Evolutionary conservation across 306 rosid genomes (phyloP), one percentile per base, ranked within the genome.

Genomic region (Parietaria judaica): DNA sequence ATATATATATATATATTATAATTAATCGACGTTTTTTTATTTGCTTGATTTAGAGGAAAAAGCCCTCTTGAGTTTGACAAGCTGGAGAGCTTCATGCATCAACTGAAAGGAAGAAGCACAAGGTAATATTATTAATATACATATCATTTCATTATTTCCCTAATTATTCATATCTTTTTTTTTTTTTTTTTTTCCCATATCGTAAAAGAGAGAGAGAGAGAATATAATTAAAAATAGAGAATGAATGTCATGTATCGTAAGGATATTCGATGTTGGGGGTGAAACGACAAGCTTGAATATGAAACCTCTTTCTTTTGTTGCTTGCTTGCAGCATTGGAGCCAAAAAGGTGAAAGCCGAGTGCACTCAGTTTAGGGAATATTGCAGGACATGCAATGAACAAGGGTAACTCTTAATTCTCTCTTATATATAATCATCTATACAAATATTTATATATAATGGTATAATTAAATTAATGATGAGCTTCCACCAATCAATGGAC

Each of bases 71-170:
- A 90, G 74, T 90, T 87, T 58, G 73, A 74, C 60, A 87, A 81
- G 78, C 62, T 90, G 63, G 96, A 90, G 68, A 72, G 66, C 60
- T 69, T 68, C 7, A 85, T 90, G 90, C 97, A 90, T 62, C 96
- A 90, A 65, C 80, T 90, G 78, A 90, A 80, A 76, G 97, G 97
- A 74, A 90, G 97, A 69, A 90, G 90, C 81, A 81, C 97, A 70
- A 90, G 96, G 96, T 87, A 78, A 47, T 12, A 5, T 34, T 35
- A 11, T 55, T n/a, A 55, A 55, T 7, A 39, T n/a, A 5, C n/a
- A 41, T 23, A 23, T 23, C 31, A 6, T 35, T 37, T 8, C 36
- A 36, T 37, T 14, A 10, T 13, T 1, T 57, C 45, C 6, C 45
- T 1, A 16, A 1, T 3, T 57, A 23, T 23, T 23, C 31, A 23